phyloP scores from a whole-genome alignment of 169 alveolate genomes.

The Plasmodium billcollinsi region DNA sequence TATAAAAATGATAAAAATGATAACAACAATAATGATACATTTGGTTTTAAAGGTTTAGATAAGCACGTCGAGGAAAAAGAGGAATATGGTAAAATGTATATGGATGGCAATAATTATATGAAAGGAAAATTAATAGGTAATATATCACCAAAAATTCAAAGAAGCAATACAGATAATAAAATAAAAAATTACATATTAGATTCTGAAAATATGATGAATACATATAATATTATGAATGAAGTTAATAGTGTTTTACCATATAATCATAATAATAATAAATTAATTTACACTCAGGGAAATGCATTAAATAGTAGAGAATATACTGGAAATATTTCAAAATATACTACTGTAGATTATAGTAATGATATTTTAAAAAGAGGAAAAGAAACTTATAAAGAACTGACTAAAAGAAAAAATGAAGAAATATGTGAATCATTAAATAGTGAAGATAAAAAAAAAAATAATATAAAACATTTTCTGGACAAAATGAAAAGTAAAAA shows the following conservation, averaged over 20 bases:
- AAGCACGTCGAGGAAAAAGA: slow-evolving; percentile 8
- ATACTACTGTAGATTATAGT: slow-evolving; percentile 5
- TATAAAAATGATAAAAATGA: neutral
- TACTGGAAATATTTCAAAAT: neutral
- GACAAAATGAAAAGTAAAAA: slow-evolving; percentile 67
- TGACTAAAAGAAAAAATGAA: neutral
- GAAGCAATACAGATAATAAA: slow-evolving; percentile 4
- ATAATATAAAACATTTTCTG: slow-evolving; percentile 43
- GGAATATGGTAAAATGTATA: slow-evolving; percentile 11
- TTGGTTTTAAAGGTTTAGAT: no score
- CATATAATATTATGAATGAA: slow-evolving; percentile 1
- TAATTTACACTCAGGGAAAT: slow-evolving; percentile 14
- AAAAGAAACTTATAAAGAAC: slow-evolving; percentile 2
- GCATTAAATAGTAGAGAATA: slow-evolving; percentile 11
- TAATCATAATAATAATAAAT: neutral
- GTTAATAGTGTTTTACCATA: slow-evolving; percentile 5
- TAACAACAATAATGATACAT: neutral
- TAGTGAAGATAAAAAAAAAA: slow-evolving; percentile 60
- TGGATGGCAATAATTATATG: slow-evolving; percentile 25
- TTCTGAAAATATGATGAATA: slow-evolving; percentile 13
- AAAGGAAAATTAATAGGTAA: neutral
- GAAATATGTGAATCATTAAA: slow-evolving; percentile 11
- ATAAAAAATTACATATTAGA: slow-evolving; percentile 4
- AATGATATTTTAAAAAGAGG: slow-evolving; percentile 8
- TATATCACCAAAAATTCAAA: neutral